Evolutionary conservation across 805 yeast species (phyloP).

Genomic region (Pichia californica): DNA sequence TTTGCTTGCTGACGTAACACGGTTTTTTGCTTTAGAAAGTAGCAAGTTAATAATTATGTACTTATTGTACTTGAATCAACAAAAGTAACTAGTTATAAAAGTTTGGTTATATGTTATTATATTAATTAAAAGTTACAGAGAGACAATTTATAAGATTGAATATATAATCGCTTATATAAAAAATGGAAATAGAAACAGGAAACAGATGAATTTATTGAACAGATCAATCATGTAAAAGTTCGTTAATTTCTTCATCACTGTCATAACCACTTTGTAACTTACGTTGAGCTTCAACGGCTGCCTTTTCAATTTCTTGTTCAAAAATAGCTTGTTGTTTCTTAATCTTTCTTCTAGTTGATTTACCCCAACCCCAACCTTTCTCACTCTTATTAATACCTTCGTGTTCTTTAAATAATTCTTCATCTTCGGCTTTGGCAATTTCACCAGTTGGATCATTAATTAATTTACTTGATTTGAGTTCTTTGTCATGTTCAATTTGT

Average conservation of each 20-base stretch:
- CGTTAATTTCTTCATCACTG: constrained; percentile 65
- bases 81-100: too few relatives aligned
- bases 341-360: constrained; percentile 56
- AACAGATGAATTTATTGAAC: too few relatives aligned
- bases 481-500: constrained; percentile 42
- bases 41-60: too few relatives aligned
- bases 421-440: constrained; percentile 16
- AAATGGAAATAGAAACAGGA: neutral
- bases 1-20: too few relatives aligned
- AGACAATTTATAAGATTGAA: too few relatives aligned
- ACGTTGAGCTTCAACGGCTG: constrained; percentile 32
- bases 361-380: constrained; percentile 71
- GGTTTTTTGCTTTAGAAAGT: too few relatives aligned
- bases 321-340: constrained; percentile 49
- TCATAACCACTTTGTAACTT: constrained; percentile 26
- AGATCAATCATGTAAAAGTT: constrained; percentile 50
- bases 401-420: constrained; percentile 20
- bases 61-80: too few relatives aligned
- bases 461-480: constrained; percentile 32
- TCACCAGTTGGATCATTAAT: constrained; percentile 30
- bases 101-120: too few relatives aligned
- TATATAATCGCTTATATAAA: too few relatives aligned
- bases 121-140: too few relatives aligned
- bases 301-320: constrained; percentile 40
- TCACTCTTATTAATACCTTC: constrained; percentile 28